phyloP scores from a whole-genome alignment of 1,284 basidiomycete species.

The Ganoderma leucocontextum region DNA sequence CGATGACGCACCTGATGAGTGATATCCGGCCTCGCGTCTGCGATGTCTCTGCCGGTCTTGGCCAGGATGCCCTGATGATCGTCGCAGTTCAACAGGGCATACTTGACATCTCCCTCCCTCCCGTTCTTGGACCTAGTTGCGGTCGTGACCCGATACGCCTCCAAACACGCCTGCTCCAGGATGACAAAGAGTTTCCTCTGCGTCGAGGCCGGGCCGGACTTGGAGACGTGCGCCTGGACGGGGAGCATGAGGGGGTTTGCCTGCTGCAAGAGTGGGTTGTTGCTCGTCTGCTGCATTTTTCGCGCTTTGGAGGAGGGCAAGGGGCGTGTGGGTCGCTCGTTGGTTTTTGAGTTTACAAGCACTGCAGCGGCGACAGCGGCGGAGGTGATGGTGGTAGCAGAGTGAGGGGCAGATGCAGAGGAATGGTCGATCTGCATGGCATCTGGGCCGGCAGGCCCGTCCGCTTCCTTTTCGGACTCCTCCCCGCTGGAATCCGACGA shows the following conservation, averaged over 20 bases:
- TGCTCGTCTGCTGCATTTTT: conserved; percentile 46
- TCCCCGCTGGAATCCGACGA: conserved; percentile 29
- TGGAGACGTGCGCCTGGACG: conserved; percentile 81
- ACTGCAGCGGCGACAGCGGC: conserved; percentile 14
- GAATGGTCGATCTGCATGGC: conserved; percentile 39
- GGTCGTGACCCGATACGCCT: conserved; percentile 89
- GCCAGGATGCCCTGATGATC: conserved; percentile 99
- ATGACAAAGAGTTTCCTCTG: conserved; percentile 89
- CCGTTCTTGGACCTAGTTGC: conserved; percentile 59
- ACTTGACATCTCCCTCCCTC: conserved; percentile 86
- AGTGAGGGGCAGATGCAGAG: conserved; percentile 30
- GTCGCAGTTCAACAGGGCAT: conserved; percentile 97
- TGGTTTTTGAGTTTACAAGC: conserved; percentile 33
- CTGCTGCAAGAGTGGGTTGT: conserved; percentile 48
- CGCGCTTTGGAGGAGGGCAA: conserved; percentile 58
- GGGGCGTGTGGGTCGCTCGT: conserved; percentile 51
- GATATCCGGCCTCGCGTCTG: conserved; percentile 97
- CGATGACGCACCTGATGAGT: conserved; percentile 87
- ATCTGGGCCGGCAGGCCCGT: conserved; percentile 3
- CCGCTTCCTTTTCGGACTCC: conserved; percentile 35
- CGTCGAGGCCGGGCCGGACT: conserved; percentile 51
- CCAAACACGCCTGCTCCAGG: conserved; percentile 93
- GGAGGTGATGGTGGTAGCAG: conserved; percentile 25
- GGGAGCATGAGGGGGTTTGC: conserved; percentile 85
- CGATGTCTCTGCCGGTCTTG: conserved; percentile 97